phyloP scores from a whole-genome alignment of 495 filamentous ascomycete species.

The Penicillium odoratum region DNA sequence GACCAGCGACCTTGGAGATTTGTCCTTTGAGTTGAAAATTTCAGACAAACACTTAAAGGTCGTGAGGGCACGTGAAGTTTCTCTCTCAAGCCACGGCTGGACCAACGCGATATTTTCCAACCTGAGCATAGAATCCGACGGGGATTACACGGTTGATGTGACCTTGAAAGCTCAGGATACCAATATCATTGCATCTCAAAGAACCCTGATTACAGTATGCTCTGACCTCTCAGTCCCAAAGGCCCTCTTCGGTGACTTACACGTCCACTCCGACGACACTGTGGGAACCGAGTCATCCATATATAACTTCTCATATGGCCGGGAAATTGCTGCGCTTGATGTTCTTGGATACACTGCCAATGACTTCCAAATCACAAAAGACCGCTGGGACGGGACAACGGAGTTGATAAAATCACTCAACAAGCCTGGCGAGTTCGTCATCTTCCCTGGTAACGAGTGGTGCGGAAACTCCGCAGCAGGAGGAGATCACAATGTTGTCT shows the following conservation, averaged over 20 bases:
- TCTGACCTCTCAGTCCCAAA: conserved; percentile 14
- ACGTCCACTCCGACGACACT: conserved; percentile 31
- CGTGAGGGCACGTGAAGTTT: background rate
- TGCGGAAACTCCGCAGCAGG: conserved; percentile 24
- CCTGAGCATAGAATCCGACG: conserved; percentile 1
- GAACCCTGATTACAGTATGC: conserved; percentile 5
- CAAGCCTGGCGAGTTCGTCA: conserved; percentile 19
- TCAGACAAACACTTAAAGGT: background rate
- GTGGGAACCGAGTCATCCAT: conserved; percentile 25
- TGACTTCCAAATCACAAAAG: conserved; percentile 32
- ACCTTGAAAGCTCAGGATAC: conserved; percentile 3
- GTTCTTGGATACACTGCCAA: conserved; percentile 33
- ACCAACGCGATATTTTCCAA: conserved; percentile 15
- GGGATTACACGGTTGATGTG: conserved; percentile 11
- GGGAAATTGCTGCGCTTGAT: conserved; percentile 24
- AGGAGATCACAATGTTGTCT: conserved; percentile 27
- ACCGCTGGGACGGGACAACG: conserved; percentile 22
- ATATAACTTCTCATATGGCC: conserved; percentile 31
- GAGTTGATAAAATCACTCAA: conserved; percentile 22
- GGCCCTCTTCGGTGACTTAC: conserved; percentile 25
- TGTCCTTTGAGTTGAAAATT: conserved; percentile 4
- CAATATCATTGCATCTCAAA: background rate
- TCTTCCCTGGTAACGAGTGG: conserved; percentile 24
- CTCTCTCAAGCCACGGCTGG: conserved; percentile 9
- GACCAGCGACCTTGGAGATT: background rate